phyloP scores from a whole-genome alignment of 2,329 filamentous ascomycete genomes.

The Cladosporium velox region DNA sequence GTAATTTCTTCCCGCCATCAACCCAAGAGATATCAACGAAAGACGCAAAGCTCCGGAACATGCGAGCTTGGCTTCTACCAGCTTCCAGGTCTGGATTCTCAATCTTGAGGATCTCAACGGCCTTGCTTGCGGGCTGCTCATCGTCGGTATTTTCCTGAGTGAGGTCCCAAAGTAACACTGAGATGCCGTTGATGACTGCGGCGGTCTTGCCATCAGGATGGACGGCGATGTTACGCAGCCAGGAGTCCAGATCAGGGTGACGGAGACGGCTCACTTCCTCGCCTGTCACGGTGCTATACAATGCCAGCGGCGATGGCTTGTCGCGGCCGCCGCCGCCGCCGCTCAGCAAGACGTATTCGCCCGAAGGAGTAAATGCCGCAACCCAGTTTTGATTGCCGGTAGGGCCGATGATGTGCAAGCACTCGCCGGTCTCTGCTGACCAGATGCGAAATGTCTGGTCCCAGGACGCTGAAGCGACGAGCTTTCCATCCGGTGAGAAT shows the following conservation, averaged over 20 bases:
- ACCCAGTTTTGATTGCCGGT: conserved; percentile 20
- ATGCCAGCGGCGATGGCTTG: not conserved
- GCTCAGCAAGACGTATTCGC: not conserved
- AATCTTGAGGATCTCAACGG: not conserved
- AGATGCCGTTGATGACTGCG: not conserved
- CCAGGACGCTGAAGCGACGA: conserved; percentile 27
- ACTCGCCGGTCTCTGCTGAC: conserved; percentile 20
- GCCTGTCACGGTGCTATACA: not conserved
- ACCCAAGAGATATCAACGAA: not conserved
- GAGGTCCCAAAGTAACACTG: not conserved
- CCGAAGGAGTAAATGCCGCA: not conserved
- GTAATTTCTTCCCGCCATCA: not conserved
- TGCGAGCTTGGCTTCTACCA: not conserved
- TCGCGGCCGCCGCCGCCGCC: not conserved
- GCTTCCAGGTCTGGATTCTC: not conserved
- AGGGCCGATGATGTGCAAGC: conserved; percentile 21
- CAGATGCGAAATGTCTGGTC: conserved; percentile 27
- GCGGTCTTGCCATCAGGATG: not conserved
- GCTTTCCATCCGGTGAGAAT: conserved; percentile 24
- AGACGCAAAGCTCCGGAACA: not conserved
- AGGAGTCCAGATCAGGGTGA: not conserved
- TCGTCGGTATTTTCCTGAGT: not conserved
- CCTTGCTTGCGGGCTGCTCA: not conserved
- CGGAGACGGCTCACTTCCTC: not conserved
- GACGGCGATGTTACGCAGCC: not conserved